Conservation (phyloP, 2,329 filamentous ascomycete genomes). For the Lecanicillium sp. region DNA sequence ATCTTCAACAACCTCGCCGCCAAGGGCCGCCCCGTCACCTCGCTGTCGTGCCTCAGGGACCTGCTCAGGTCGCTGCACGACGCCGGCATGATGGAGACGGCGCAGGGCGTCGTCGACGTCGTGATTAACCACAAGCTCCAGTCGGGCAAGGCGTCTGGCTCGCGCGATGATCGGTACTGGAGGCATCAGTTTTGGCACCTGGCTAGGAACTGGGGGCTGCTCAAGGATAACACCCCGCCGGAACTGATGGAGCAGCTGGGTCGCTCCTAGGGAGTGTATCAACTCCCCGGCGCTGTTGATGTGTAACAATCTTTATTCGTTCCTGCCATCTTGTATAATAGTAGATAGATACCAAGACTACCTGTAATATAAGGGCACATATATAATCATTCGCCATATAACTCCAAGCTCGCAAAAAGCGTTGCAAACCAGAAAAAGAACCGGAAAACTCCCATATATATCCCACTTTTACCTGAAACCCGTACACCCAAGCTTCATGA, state of each 20-base stretch:
- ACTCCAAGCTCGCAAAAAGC: neutral
- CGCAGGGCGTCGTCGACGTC: constrained; percentile 23
- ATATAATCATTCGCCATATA: neutral
- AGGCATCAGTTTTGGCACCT: constrained; percentile 43
- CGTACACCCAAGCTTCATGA: no score
- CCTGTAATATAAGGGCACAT: no score
- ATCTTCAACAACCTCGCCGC: constrained; percentile 38
- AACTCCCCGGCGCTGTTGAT: no score
- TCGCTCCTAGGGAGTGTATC: neutral
- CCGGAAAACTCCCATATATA: no score
- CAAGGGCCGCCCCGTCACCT: constrained; percentile 30
- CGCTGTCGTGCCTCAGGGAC: constrained; percentile 33
- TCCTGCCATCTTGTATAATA: neutral
- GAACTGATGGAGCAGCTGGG: constrained; percentile 11
- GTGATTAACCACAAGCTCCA: constrained; percentile 20
- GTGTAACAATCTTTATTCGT: no score
- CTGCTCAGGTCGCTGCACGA: constrained; percentile 29
- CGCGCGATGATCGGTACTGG: constrained; percentile 29
- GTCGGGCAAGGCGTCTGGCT: constrained; percentile 11
- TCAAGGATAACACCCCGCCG: constrained; percentile 18
- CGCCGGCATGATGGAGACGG: constrained; percentile 16
- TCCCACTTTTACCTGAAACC: no score
- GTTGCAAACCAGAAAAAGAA: no score
- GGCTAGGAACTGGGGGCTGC: constrained; percentile 31
- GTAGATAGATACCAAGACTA: no score